Evolutionary conservation across 2,329 filamentous ascomycete genomes (phyloP).

Genomic region (Grosmannia huntii): DNA sequence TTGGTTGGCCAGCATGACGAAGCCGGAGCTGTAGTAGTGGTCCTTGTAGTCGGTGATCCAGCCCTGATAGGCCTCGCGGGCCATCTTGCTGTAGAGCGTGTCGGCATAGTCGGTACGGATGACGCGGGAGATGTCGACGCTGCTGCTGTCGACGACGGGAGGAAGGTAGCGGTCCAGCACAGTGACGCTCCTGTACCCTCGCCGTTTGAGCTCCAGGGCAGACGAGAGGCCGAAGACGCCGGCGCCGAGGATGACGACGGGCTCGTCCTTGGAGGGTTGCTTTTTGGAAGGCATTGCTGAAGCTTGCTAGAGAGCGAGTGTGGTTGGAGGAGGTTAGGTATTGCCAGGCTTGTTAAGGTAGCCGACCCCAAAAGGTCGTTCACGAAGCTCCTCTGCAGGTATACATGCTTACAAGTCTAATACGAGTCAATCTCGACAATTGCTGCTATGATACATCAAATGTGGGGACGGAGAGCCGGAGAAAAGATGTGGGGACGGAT

Average conservation of each 20-base stretch:
- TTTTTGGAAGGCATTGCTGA: too few relatives aligned
- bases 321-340: too few relatives aligned
- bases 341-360: too few relatives aligned
- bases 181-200: neutral
- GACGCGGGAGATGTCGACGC: neutral
- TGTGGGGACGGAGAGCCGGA: too few relatives aligned
- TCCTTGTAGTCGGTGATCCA: neutral
- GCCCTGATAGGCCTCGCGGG: neutral
- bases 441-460: too few relatives aligned
- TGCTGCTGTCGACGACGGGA: neutral
- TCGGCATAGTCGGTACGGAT: neutral
- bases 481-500: too few relatives aligned
- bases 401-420: too few relatives aligned
- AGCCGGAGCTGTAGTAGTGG: neutral
- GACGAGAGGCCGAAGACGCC: neutral
- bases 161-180: neutral
- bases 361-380: too few relatives aligned
- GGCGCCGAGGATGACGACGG: too few relatives aligned
- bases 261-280: neutral
- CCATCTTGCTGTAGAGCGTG: neutral
- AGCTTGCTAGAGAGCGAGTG: too few relatives aligned
- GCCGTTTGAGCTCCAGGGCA: neutral
- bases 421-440: too few relatives aligned
- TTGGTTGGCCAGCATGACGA: neutral
- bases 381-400: too few relatives aligned